Evolutionary conservation across 2,329 filamentous ascomycete species (phyloP).

Genomic region (Penicillium rolfsii): DNA sequence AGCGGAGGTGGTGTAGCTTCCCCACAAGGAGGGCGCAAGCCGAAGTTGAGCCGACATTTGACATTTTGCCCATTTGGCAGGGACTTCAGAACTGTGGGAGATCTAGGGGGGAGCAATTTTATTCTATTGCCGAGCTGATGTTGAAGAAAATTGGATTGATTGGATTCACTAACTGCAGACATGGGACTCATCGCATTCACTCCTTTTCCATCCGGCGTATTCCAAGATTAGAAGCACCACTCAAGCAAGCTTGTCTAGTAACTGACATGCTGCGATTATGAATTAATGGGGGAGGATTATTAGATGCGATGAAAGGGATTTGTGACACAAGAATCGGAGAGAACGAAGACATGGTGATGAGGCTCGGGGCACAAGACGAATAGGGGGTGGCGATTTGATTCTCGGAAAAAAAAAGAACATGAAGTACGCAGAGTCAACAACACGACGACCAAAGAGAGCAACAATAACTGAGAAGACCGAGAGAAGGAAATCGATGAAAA

Average conservation of each 20-base stretch:
- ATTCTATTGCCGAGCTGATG: not conserved
- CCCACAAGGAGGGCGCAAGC: not conserved
- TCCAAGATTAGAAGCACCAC: not conserved
- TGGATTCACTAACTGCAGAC: constrained; percentile 14
- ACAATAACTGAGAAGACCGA: not conserved
- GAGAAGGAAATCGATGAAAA: not conserved
- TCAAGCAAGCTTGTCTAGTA: not conserved
- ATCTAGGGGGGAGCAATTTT: not conserved
- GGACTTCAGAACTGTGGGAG: not conserved
- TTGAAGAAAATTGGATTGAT: not conserved
- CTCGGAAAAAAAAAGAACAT: not conserved
- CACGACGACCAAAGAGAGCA: not conserved
- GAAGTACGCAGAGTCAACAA: not conserved
- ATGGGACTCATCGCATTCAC: not conserved
- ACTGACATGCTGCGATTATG: constrained; percentile 13
- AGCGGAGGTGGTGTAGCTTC: not conserved
- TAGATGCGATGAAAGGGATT: not conserved
- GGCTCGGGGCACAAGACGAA: not conserved
- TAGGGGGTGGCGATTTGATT: not conserved
- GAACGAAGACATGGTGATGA: not conserved
- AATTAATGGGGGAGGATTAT: constrained; percentile 17
- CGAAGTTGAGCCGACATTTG: not conserved
- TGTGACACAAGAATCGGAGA: not conserved
- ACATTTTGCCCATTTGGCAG: not conserved
- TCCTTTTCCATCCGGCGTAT: not conserved